A percentile compares a stretch with the other conserved stretches of the same genome.
Evolutionary conservation across 768 basidiomycete species (phyloP).

Genomic region (Leccinellum rugosiceps): DNA sequence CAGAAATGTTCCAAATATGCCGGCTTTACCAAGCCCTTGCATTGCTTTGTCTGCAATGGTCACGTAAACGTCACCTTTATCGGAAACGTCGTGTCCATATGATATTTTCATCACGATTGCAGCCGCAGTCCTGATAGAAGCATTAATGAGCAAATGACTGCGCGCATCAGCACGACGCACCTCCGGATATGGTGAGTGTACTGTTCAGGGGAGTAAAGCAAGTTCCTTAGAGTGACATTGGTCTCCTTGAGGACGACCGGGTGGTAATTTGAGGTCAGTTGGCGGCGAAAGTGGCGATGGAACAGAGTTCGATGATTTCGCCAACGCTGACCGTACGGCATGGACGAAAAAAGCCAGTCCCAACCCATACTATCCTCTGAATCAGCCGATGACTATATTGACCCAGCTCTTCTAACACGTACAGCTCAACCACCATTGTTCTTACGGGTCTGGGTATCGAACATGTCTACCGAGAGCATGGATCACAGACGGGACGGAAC

Average conservation of each 20-base stretch:
- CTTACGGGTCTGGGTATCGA: constrained; percentile 29
- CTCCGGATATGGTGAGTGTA: constrained; percentile 38
- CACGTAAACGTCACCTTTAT: constrained; percentile 39
- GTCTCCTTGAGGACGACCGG: constrained; percentile 33
- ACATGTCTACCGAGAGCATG: neutral
- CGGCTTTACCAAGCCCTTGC: constrained; percentile 34
- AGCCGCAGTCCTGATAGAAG: constrained; percentile 30
- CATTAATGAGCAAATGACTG: neutral
- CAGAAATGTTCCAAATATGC: constrained; percentile 42
- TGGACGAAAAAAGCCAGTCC: constrained; percentile 45
- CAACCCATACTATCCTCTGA: constrained; percentile 39
- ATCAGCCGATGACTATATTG: neutral
- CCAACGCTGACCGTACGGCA: constrained; percentile 37
- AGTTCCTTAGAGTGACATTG: constrained; percentile 36
- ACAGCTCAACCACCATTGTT: constrained; percentile 46
- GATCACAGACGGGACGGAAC: neutral
- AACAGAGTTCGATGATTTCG: constrained; percentile 38
- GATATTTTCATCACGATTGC: constrained; percentile 40
- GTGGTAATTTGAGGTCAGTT: constrained; percentile 25
- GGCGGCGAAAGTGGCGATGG: constrained; percentile 36
- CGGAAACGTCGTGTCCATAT: constrained; percentile 39
- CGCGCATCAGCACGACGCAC: constrained; percentile 8
- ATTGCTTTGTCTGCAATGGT: constrained; percentile 39
- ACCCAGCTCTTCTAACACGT: constrained; percentile 10
- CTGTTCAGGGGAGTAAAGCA: constrained; percentile 35